These are phyloP conservation scores for Laguncularia racemosa DNA, from an alignment of 345 rosid genomes.

Conservation along the genomic window DNA sequence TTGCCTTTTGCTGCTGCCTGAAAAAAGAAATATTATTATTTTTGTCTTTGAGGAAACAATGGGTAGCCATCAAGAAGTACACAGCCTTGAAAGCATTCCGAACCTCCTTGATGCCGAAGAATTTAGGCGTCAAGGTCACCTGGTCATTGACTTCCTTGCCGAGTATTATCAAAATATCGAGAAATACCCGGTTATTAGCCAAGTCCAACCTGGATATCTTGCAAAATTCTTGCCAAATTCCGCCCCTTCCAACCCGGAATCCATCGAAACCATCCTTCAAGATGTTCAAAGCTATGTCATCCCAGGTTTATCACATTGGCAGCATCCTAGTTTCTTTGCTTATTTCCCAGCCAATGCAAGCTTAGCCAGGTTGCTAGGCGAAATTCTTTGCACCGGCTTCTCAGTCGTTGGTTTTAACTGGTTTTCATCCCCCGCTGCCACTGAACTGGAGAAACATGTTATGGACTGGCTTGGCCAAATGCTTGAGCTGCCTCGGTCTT, in stretches of 20 bases:
- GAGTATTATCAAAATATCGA: slow-evolving; percentile 29
- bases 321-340: slow-evolving; percentile 32
- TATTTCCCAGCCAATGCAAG: slow-evolving; percentile 22
- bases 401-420: slow-evolving; percentile 36
- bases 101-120: slow-evolving; percentile 29
- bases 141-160: slow-evolving; percentile 34
- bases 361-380: slow-evolving; percentile 25
- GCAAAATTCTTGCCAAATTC: slow-evolving; percentile 21
- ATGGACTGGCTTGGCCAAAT: slow-evolving; percentile 38
- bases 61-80: no score
- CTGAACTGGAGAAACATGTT: slow-evolving; percentile 35
- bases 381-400: slow-evolving; percentile 30
- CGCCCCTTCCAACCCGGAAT: slow-evolving; percentile 22
- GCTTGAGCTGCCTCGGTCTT: slow-evolving; percentile 25
- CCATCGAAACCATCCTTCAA: slow-evolving; percentile 21
- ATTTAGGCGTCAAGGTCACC: slow-evolving; percentile 31
- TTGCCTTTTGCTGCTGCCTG: no score
- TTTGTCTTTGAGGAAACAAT: no score
- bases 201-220: slow-evolving; percentile 34
- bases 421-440: slow-evolving; percentile 43
- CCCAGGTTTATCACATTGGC: slow-evolving; percentile 45
- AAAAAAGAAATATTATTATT: no score
- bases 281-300: slow-evolving; percentile 24
- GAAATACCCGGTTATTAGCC: slow-evolving; percentile 28
- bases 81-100: no score